Conservation (phyloP, 768 basidiomycete genomes). For the Albatrellus ellisii region DNA sequence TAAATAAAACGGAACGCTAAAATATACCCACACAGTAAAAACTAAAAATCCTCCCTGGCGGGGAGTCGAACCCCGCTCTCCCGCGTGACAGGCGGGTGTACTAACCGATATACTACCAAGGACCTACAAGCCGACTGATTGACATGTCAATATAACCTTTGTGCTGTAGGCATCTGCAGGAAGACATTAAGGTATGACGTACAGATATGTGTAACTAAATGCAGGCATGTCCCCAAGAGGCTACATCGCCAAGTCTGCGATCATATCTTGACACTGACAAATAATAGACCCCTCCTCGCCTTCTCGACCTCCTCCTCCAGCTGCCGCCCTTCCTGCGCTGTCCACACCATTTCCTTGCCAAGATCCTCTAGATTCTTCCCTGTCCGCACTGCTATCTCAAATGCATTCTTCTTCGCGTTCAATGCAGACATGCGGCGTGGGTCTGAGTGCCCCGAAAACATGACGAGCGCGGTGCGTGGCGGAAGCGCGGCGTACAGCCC, state of each 20-base stretch:
- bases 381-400: constrained; percentile 50
- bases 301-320: constrained; percentile 72
- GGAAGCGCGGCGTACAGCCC: constrained; percentile 60
- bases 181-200: no score
- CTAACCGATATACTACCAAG: constrained; percentile 7
- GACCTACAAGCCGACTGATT: no score
- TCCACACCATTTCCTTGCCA: constrained; percentile 56
- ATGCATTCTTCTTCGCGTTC: constrained; percentile 53
- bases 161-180: no score
- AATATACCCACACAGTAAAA: no score
- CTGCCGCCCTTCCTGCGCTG: constrained; percentile 57
- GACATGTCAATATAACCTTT: no score
- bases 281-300: constrained; percentile 73
- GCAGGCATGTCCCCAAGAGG: no score
- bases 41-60: not conserved
- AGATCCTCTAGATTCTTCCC: constrained; percentile 47
- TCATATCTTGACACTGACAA: constrained; percentile 45
- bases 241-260: no score
- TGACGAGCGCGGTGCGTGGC: constrained; percentile 63
- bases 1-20: no score
- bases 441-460: constrained; percentile 85
- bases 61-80: constrained; percentile 20
- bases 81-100: constrained; percentile 13
- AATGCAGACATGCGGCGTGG: constrained; percentile 70
- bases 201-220: no score